These are phyloP conservation scores for Biscogniauxia marginata DNA, from an alignment of 2,329 filamentous ascomycete genomes.

Conservation along the genomic window DNA sequence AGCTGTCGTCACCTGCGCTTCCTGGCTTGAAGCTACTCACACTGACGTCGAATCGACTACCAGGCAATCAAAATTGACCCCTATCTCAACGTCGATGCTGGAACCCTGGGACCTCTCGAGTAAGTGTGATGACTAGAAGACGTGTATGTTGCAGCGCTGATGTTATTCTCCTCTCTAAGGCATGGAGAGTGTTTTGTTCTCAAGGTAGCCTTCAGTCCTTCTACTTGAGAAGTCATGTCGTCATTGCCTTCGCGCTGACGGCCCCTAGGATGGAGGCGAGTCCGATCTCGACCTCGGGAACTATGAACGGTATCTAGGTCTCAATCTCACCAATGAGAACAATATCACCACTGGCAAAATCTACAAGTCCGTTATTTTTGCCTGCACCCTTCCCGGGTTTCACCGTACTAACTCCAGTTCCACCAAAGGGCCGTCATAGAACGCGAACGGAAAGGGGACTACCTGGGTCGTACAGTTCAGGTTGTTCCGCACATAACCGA, in stretches of 20 bases:
- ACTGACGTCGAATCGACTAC: not conserved
- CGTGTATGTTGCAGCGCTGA: slow-evolving; percentile 7
- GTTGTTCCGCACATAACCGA: slow-evolving; percentile 91
- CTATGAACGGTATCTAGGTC: slow-evolving; percentile 69
- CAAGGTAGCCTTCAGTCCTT: not conserved
- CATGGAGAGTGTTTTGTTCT: slow-evolving; percentile 91
- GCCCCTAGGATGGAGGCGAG: slow-evolving; percentile 26
- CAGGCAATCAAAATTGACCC: slow-evolving; percentile 53
- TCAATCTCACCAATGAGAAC: slow-evolving; percentile 79
- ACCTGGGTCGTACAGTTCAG: slow-evolving; percentile 85
- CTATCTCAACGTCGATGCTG: slow-evolving; percentile 74
- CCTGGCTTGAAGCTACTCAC: slow-evolving; percentile 51
- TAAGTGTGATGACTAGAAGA: slow-evolving; percentile 15
- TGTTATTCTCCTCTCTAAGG: slow-evolving; percentile 38
- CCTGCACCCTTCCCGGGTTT: slow-evolving; percentile 3
- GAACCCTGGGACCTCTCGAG: slow-evolving; percentile 48
- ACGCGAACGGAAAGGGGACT: slow-evolving; percentile 65
- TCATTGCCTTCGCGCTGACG: not conserved
- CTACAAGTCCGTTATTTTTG: slow-evolving; percentile 75
- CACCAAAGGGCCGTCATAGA: slow-evolving; percentile 38
- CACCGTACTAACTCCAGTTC: slow-evolving; percentile 7
- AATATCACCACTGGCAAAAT: slow-evolving; percentile 99
- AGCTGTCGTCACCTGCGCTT: slow-evolving; percentile 66
- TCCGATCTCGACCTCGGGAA: slow-evolving; percentile 56
- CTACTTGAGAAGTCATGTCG: not conserved